Evolutionary conservation across 2,329 filamentous ascomycete species (phyloP).

Genomic region (Colletotrichum spaethianum): DNA sequence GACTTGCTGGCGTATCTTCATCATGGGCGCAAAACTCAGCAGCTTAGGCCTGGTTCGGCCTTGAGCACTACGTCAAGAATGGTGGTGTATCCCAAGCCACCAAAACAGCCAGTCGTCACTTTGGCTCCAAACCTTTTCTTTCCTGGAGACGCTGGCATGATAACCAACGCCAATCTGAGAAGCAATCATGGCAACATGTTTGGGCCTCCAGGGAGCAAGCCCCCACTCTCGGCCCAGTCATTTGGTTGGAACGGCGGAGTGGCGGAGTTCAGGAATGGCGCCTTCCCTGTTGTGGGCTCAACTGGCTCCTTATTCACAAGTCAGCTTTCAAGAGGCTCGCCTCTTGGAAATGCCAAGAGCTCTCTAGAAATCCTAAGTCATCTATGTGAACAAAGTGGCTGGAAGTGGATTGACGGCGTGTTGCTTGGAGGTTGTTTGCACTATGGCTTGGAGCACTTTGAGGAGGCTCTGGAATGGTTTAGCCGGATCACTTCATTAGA

Average conservation of each 20-base stretch:
- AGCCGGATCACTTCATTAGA: conserved; percentile 72
- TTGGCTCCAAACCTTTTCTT: conserved; percentile 14
- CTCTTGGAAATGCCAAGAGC: conserved; percentile 65
- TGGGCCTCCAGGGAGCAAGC: not conserved
- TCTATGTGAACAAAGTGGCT: conserved; percentile 83
- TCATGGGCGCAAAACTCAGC: conserved; percentile 66
- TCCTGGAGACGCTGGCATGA: conserved; percentile 1
- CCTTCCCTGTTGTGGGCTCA: conserved; percentile 8
- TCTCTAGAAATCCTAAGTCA: conserved; percentile 80
- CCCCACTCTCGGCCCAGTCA: not conserved
- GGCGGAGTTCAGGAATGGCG: not conserved
- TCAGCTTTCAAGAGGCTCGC: conserved; percentile 18
- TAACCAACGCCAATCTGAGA: conserved; percentile 18
- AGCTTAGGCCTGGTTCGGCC: conserved; percentile 53
- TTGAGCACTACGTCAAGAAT: conserved; percentile 60
- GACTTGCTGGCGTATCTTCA: conserved; percentile 78
- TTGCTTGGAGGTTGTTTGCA: conserved; percentile 91
- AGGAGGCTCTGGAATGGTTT: conserved; percentile 83
- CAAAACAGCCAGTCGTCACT: conserved; percentile 50
- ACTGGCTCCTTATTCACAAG: not conserved
- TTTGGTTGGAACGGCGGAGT: conserved; percentile 15
- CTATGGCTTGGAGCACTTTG: conserved; percentile 89
- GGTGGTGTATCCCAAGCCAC: conserved; percentile 69
- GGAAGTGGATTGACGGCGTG: conserved; percentile 95
- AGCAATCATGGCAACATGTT: conserved; percentile 12